Evolutionary conservation across 257 asterid species (phyloP), one percentile per base, ranked within the genome.

Genomic region (Nicotiana obtusifolia): DNA sequence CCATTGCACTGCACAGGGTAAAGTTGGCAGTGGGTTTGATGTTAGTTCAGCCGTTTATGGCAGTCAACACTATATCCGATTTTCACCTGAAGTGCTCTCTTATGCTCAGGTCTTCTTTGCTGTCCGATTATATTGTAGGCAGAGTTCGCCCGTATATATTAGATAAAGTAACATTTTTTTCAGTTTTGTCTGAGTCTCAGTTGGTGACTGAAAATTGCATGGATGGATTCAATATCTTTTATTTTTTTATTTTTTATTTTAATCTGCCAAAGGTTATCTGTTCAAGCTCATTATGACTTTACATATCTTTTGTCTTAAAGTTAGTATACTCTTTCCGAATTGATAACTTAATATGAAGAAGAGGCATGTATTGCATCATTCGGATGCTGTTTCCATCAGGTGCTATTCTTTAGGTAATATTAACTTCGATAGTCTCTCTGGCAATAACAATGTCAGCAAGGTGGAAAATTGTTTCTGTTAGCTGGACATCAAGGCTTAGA

Each of bases 1-100:
- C 79, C 99, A 95, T 82, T 95, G 97, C 81, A 93, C 91, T 73
- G 97, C 99, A 80, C 99, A 93, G 91, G 98, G 99, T 76, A 95
- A 95, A 90, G 92, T 95, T 77, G 99, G 99, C 49, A 93, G 99
- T 64, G 99, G 98, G n/a, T 95, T 93, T 86, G 99, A 95, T 75
- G 98, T 95, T 82, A 91, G 99, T 82, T 92, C 97, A 84, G 99
- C 99, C 79, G 98, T 95, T 86, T 95, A 89, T 87, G 99, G 99
- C 47, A 93, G 99, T 84, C 98, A 95, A 59, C 91, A 90, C 76
- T 95, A 95, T 81, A 87, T 95, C 80, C 91, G 98, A 81, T 95
- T 95, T 87, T 93, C 99, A 33, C 97, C 99, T 7, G 90, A 91
- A 80, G 93, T 93, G 68, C 87, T 95, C 83, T 90, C 97, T 85